Percentiles rank a stretch among this genome's conserved stretches.
These are phyloP conservation scores for Cydonia oblonga DNA, from an alignment of 331 rosid genomes.

Conservation along the genomic window DNA sequence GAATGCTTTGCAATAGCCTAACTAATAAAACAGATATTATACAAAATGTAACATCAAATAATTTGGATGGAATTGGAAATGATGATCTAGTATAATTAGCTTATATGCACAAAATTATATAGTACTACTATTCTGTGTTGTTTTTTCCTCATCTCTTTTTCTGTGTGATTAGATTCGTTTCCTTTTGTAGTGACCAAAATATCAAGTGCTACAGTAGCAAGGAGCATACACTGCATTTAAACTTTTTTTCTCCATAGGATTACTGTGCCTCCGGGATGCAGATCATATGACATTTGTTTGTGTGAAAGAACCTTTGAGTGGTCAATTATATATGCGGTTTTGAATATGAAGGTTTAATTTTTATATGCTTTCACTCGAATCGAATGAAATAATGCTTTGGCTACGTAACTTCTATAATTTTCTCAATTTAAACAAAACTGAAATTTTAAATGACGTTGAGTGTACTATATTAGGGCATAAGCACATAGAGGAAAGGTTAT, in stretches of 20 bases:
- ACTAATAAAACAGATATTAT: neutral
- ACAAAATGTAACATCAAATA: neutral
- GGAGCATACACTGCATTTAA: slow-evolving; percentile 4
- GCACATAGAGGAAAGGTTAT: neutral
- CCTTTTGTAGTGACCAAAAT: neutral
- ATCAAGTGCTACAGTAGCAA: neutral
- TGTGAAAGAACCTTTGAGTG: neutral
- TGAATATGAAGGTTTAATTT: too few species aligned
- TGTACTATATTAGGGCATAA: too few species aligned
- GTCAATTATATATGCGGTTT: neutral
- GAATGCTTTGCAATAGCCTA: slow-evolving; percentile 1
- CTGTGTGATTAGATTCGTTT: neutral
- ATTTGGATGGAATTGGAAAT: neutral
- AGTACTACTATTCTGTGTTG: neutral
- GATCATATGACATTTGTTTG: neutral
- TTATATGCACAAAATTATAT: neutral
- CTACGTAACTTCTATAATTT: neutral
- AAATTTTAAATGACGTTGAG: neutral
- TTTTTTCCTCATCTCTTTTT: neutral
- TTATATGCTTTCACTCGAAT: too few species aligned
- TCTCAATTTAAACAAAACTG: neutral
- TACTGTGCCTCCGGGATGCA: neutral
- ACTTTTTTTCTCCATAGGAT: neutral
- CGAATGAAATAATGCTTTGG: neutral
- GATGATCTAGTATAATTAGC: neutral